Percentiles rank a stretch among this genome's conserved stretches.
Evolutionary conservation across 345 rosid species (phyloP).

Genomic region (Boechera divaricarpa): DNA sequence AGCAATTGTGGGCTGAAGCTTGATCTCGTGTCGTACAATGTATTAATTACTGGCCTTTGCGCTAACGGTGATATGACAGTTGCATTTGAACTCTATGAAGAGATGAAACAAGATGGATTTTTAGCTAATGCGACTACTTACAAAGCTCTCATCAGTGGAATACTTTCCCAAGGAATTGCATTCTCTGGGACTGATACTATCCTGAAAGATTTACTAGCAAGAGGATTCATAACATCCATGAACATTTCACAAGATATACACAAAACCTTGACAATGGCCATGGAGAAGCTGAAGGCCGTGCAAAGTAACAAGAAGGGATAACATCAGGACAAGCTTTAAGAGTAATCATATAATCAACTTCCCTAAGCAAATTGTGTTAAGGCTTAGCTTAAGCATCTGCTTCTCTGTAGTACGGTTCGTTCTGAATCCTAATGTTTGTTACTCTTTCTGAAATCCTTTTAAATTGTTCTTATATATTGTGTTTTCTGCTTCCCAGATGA

Average conservation of each 20-base stretch:
- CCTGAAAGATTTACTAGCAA: slow-evolving; percentile 63
- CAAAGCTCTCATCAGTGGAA: slow-evolving; percentile 58
- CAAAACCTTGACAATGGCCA: slow-evolving; percentile 52
- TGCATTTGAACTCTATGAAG: slow-evolving; percentile 70
- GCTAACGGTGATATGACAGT: slow-evolving; percentile 53
- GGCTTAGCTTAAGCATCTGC: slow-evolving; percentile 10
- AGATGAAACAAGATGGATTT: slow-evolving; percentile 71
- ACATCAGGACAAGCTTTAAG: slow-evolving; percentile 25
- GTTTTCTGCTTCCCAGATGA: slow-evolving; percentile 30
- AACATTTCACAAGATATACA: slow-evolving; percentile 46
- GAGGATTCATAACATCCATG: slow-evolving; percentile 53
- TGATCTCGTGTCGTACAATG: slow-evolving; percentile 79
- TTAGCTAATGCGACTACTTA: slow-evolving; percentile 72
- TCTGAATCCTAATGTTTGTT: slow-evolving; percentile 12
- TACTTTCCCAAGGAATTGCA: slow-evolving; percentile 44
- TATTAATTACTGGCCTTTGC: slow-evolving; percentile 73
- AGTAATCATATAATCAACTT: slow-evolving; percentile 20
- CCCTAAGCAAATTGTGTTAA: background rate
- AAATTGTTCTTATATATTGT: background rate
- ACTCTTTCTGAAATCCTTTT: background rate
- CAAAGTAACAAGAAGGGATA: slow-evolving; percentile 49
- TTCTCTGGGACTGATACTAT: slow-evolving; percentile 50
- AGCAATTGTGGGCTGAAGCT: slow-evolving; percentile 59
- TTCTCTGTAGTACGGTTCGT: slow-evolving; percentile 25
- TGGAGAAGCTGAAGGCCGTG: slow-evolving; percentile 54